Evolutionary conservation across 2,329 filamentous ascomycete genomes (phyloP).

Genomic region (Pyrenochaeta sp.): DNA sequence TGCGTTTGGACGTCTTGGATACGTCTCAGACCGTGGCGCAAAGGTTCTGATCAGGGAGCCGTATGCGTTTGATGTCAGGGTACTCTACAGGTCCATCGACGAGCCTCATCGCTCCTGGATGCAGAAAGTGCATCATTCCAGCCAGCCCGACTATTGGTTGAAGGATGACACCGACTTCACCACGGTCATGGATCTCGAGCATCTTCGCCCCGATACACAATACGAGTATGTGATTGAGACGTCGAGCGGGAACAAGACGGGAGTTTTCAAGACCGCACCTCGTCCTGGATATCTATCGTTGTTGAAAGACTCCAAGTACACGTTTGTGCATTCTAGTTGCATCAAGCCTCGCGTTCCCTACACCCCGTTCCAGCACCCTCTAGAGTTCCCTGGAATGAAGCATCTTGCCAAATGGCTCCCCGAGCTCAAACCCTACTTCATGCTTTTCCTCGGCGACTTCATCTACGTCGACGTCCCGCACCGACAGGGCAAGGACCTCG

Average conservation of each 20-base stretch:
- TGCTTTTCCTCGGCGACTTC: slow-evolving; percentile 81
- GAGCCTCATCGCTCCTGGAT: slow-evolving; percentile 38
- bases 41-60: slow-evolving; percentile 87
- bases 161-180: slow-evolving; percentile 85
- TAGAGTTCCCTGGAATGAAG: slow-evolving; percentile 81
- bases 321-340: slow-evolving; percentile 91
- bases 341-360: slow-evolving; percentile 93
- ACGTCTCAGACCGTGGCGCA: slow-evolving; percentile 81
- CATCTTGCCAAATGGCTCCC: slow-evolving; percentile 77
- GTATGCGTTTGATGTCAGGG: slow-evolving; percentile 69
- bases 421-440: slow-evolving; percentile 74
- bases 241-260: slow-evolving; percentile 81
- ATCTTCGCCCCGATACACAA: slow-evolving; percentile 72
- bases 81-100: slow-evolving; percentile 42
- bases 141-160: slow-evolving; percentile 58
- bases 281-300: slow-evolving; percentile 67
- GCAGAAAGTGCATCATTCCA: slow-evolving; percentile 37
- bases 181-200: slow-evolving; percentile 69
- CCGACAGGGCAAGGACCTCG: slow-evolving; percentile 73
- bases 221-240: slow-evolving; percentile 78
- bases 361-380: slow-evolving; percentile 79
- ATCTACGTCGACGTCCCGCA: slow-evolving; percentile 90
- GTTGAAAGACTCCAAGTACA: slow-evolving; percentile 73
- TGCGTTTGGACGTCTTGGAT: slow-evolving; percentile 86
- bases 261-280: slow-evolving; percentile 81